phyloP scores from a whole-genome alignment of 805 yeast species.

The Kurtzmaniella fragi region DNA sequence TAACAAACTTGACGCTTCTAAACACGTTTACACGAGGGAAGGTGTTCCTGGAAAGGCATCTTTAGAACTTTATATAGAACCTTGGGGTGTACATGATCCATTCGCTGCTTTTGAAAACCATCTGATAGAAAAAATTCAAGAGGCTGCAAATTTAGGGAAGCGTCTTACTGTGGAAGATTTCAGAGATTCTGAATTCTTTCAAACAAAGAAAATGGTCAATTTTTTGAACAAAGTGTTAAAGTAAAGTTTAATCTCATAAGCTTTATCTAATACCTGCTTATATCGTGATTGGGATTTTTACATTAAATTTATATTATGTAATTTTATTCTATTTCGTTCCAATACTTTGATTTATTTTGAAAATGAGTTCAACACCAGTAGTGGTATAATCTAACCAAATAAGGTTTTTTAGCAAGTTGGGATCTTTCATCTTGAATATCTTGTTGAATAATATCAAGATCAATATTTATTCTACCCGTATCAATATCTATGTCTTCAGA shows the following conservation, averaged over 20 bases:
- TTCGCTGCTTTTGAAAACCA: slow-evolving; percentile 22
- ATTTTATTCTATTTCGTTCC: too few relatives aligned
- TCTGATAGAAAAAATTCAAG: slow-evolving; percentile 6
- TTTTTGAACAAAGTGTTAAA: slow-evolving; percentile 5
- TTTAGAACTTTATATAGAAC: slow-evolving; percentile 23
- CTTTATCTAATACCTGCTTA: too few relatives aligned
- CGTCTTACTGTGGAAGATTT: slow-evolving; percentile 7
- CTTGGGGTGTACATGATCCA: slow-evolving; percentile 35
- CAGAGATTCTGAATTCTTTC: slow-evolving; percentile 6
- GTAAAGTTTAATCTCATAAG: too few relatives aligned
- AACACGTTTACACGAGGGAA: slow-evolving; percentile 16
- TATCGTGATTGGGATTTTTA: too few relatives aligned
- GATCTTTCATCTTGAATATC: slow-evolving; percentile 32
- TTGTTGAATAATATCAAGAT: slow-evolving; percentile 28
- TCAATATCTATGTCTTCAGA: slow-evolving; percentile 29
- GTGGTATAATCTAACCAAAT: slow-evolving; percentile 21
- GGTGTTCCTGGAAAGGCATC: slow-evolving; percentile 13
- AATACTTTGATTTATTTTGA: not conserved
- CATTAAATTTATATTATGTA: too few relatives aligned
- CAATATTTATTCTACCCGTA: slow-evolving; percentile 30
- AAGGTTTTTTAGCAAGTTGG: slow-evolving; percentile 17
- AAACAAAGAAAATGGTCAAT: slow-evolving; percentile 7
- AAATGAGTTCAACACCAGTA: slow-evolving; percentile 20
- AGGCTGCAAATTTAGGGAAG: slow-evolving; percentile 4
- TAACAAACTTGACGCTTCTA: slow-evolving; percentile 10